Base-by-base conservation (phyloP, 1,284 basidiomycete genomes). In the Ustilago trichophora region DNA sequence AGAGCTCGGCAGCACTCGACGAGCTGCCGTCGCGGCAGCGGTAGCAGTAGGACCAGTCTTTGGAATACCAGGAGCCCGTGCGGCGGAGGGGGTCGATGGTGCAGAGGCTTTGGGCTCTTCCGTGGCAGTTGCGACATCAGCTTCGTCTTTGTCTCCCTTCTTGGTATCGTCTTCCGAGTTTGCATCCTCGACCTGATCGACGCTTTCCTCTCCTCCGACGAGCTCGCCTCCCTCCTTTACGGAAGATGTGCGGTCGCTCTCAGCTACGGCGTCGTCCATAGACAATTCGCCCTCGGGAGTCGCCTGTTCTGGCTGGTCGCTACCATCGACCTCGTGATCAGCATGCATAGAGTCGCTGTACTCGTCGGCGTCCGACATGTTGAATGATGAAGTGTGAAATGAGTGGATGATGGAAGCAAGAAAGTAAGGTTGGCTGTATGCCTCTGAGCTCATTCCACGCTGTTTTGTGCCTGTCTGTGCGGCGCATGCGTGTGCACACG, bases 161-260 rank as follows among this genome's bases (percentile, higher is more conserved):
- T 51, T 52, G 41, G n/a, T 11, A 5, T 54, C 58, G 19, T 21
- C 31, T 6, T 53, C 49, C 33, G 46, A 12, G n/a, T n/a, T n/a
- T n/a, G n/a, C n/a, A 2, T 13, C 34, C 4, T 16, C 43, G 16
- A 18, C 37, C 7, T 33, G 22, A 7, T 59, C 37, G 32, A 33
- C 52, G 11, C n/a, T 34, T 11, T 49, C 44, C 18, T 56, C 57
- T 6, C 53, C 32, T 0, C 16, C 43, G 18, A 34, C 25, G 19
- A 42, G 15, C 25, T 63, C 58, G 3, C 65, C 65, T 10, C 58
- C 65, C 36, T 68, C 65, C 44, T 68, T 68, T 18, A 53, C 65
- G 2, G 65, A 68, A 11, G 65, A 57, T 6, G 65, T 62, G 6
- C 40, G 47, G 8, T 68, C 65, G 47, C 65, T 68, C 9, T 40